Evolutionary conservation across 2,329 filamentous ascomycete species (phyloP).

Genomic region (Aureobasidium sp.): DNA sequence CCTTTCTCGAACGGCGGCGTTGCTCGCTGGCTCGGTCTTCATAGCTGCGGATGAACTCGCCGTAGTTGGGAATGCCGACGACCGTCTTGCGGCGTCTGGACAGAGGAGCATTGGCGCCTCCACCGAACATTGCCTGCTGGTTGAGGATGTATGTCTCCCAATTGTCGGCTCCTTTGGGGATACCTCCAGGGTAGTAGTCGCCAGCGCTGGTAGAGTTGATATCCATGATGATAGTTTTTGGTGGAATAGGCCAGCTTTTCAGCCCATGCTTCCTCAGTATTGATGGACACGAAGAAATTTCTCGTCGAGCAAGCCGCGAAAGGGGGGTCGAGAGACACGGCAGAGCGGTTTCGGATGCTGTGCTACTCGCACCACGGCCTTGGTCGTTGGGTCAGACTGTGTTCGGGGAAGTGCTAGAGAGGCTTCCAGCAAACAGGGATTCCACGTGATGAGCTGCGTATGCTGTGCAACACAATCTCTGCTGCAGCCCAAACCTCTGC

Average conservation of each 20-base stretch:
- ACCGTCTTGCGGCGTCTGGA: neutral
- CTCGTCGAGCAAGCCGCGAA: neutral
- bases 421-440: constrained; percentile 3
- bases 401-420: constrained; percentile 1
- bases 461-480: neutral
- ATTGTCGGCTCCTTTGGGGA: neutral
- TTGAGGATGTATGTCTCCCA: neutral
- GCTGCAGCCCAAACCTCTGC: neutral
- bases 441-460: neutral
- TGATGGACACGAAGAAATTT: neutral
- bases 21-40: neutral
- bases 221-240: neutral
- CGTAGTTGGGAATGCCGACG: neutral
- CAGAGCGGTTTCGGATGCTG: constrained; percentile 5
- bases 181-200: neutral
- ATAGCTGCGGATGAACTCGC: neutral
- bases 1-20: neutral
- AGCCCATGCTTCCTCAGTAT: neutral
- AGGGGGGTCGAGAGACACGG: neutral
- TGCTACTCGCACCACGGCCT: neutral
- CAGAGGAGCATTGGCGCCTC: neutral
- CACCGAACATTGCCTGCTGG: constrained; percentile 1
- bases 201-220: neutral
- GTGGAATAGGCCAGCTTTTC: neutral
- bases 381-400: neutral